A percentile compares a stretch with the other conserved stretches of the same genome.
Conservation (phyloP, 2,329 filamentous ascomycete species). For the Fusarium sp. region DNA sequence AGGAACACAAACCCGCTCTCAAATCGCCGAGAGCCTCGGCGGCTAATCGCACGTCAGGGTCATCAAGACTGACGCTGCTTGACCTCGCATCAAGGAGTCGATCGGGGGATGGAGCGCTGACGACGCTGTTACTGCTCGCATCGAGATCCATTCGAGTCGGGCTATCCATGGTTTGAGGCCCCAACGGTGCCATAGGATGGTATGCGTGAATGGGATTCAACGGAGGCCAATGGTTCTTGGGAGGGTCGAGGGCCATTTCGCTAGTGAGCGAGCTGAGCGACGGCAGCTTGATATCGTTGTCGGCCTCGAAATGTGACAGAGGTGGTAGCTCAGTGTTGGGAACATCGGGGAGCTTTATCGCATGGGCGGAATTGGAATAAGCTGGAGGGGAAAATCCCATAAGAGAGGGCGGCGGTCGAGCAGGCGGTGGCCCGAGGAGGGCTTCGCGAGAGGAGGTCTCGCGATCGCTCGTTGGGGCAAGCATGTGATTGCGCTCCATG, state of each 20-base stretch:
- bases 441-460: constrained; percentile 41
- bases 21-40: constrained; percentile 82
- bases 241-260: constrained; percentile 42
- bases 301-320: constrained; percentile 38
- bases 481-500: constrained; percentile 62
- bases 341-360: constrained; percentile 47
- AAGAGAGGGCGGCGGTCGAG: constrained; percentile 38
- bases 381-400: constrained; percentile 42
- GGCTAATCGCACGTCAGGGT: constrained; percentile 75
- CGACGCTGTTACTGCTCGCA: constrained; percentile 53
- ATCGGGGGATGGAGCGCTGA: constrained; percentile 60
- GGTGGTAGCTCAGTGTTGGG: constrained; percentile 43
- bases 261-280: constrained; percentile 52
- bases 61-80: constrained; percentile 69
- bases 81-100: constrained; percentile 57
- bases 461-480: constrained; percentile 43
- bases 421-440: constrained; percentile 43
- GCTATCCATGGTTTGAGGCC: constrained; percentile 55
- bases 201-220: constrained; percentile 63
- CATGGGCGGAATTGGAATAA: constrained; percentile 38
- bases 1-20: constrained; percentile 68
- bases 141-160: constrained; percentile 64
- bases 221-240: constrained; percentile 57
- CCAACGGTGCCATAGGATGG: constrained; percentile 38
- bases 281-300: constrained; percentile 48